Conservation (phyloP, 1,139 yeast genomes). For the Starmera stellimalicola region DNA sequence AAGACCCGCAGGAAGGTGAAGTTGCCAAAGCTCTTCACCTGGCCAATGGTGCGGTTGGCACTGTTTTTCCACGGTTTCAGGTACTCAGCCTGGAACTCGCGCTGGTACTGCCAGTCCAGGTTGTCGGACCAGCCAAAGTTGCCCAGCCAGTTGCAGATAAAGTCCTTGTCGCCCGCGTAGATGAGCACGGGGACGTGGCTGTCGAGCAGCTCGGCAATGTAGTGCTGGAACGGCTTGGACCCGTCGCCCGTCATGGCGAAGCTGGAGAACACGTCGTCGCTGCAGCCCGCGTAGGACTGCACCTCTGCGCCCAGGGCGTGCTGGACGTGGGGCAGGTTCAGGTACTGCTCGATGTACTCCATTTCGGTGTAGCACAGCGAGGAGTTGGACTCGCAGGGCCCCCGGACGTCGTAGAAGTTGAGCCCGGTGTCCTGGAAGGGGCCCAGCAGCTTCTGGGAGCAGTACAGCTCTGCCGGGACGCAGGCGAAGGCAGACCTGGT, state of each 20-base stretch:
- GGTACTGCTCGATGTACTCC: conserved; percentile 44
- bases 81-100: conserved; percentile 27
- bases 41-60: conserved; percentile 34
- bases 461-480: conserved; percentile 42
- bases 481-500: conserved; percentile 38
- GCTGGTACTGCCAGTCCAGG: conserved; percentile 52
- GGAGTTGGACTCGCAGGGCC: conserved; percentile 41
- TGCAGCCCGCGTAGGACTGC: conserved; percentile 46
- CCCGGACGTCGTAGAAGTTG: conserved; percentile 63
- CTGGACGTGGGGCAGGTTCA: conserved; percentile 53
- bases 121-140: conserved; percentile 70
- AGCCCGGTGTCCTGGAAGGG: conserved; percentile 52
- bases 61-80: conserved; percentile 32
- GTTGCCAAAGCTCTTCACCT: conserved; percentile 39
- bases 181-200: conserved; percentile 63
- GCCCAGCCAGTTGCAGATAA: conserved; percentile 87
- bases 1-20: conserved; percentile 49
- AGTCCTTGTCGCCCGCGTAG: conserved; percentile 86
- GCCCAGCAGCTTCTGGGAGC: conserved; percentile 21
- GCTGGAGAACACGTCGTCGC: conserved; percentile 42
- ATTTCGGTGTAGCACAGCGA: conserved; percentile 51
- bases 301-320: conserved; percentile 54
- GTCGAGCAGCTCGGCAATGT: conserved; percentile 49
- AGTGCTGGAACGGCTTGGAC: conserved; percentile 55
- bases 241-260: conserved; percentile 55